A percentile compares a stretch with the other conserved stretches of the same genome.
Evolutionary conservation across 805 yeast genomes (phyloP).

Genomic region (Kuraishia piskuri): DNA sequence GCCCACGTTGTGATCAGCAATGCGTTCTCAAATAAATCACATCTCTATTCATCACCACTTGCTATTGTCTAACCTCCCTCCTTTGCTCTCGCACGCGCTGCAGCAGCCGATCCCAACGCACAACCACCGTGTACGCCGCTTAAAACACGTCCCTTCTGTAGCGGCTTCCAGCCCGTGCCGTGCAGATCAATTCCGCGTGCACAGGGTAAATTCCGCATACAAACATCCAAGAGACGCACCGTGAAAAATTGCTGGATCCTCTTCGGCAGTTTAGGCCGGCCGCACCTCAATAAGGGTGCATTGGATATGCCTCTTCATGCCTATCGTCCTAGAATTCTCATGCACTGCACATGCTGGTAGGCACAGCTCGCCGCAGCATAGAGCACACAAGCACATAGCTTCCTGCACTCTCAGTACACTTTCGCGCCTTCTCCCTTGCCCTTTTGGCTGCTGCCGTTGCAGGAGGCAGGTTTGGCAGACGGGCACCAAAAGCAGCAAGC

Average conservation of each 20-base stretch:
- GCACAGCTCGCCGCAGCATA: too few relatives aligned
- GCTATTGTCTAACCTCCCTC: not conserved
- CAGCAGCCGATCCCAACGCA: not conserved
- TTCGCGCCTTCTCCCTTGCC: too few relatives aligned
- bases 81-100: not conserved
- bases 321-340: not conserved
- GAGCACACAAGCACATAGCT: too few relatives aligned
- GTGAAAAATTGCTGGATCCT: not conserved
- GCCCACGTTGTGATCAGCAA: too few relatives aligned
- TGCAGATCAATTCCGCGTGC: not conserved
- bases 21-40: too few relatives aligned
- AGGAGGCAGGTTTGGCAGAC: too few relatives aligned
- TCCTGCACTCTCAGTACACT: too few relatives aligned
- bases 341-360: too few relatives aligned
- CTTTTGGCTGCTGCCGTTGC: too few relatives aligned
- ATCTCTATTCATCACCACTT: too few relatives aligned
- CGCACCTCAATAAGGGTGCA: not conserved
- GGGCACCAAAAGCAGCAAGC: not conserved
- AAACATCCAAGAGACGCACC: not conserved
- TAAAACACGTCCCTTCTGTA: not conserved
- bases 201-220: not conserved
- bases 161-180: not conserved
- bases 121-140: not conserved
- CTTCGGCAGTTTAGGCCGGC: not conserved
- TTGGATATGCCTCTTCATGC: not conserved